Evolutionary conservation across 169 alveolate genomes (phyloP).

Genomic region (Theileria orientalis): DNA sequence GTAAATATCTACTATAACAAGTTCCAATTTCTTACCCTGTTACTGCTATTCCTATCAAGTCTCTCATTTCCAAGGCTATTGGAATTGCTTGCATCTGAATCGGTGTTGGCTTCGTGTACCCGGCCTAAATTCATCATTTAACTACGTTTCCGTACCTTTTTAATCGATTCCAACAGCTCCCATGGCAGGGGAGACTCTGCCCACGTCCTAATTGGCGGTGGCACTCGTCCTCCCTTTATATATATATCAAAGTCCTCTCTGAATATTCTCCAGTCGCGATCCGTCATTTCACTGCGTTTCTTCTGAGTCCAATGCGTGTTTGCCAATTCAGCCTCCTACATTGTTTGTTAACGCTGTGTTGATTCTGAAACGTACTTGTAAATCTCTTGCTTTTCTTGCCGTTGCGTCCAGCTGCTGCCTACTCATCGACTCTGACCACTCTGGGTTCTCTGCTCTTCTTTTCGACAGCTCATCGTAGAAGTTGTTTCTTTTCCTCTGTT

Average conservation of each 20-base stretch:
- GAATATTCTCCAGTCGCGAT: conserved; percentile 95
- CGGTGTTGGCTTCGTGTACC: conserved; percentile 90
- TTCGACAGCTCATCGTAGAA: conserved; percentile 80
- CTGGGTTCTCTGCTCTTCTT: conserved; percentile 50
- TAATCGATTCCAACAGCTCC: conserved; percentile 77
- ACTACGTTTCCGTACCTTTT: conserved; percentile 46
- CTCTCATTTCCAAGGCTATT: conserved; percentile 88
- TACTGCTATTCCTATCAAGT: conserved; percentile 96
- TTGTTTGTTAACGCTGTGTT: neutral
- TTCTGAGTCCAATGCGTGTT: conserved; percentile 87
- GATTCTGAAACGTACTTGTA: neutral
- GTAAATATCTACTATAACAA: neutral
- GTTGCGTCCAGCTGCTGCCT: neutral
- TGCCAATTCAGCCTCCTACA: conserved; percentile 31
- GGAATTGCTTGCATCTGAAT: conserved; percentile 97
- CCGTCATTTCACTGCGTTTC: conserved; percentile 84
- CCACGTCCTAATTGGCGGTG: conserved; percentile 93
- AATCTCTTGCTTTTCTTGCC: neutral
- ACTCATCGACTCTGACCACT: conserved; percentile 7
- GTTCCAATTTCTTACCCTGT: conserved; percentile 88
- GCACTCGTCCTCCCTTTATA: conserved; percentile 87
- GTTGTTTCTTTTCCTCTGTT: conserved; percentile 75
- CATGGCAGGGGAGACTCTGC: conserved; percentile 79
- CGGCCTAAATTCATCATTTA: conserved; percentile 26
- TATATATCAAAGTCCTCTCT: conserved; percentile 92